phyloP scores from a whole-genome alignment of 225 moss, liverwort and hornwort species.

The Physcomitrium patens region DNA sequence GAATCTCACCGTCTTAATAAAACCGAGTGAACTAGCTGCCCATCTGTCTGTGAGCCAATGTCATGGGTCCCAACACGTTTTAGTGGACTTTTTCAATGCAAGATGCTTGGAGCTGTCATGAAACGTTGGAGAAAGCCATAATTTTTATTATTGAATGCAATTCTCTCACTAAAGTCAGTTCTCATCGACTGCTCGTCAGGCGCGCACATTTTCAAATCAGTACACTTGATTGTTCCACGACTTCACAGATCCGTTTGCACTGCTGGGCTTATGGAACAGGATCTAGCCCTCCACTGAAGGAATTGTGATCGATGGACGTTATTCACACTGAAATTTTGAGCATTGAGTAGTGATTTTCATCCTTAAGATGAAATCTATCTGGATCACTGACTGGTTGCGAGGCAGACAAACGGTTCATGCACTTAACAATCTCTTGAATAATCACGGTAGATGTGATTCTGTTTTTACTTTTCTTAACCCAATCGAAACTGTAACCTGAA shows the following conservation, averaged over 20 bases:
- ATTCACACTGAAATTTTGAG: slow-evolving; percentile 13
- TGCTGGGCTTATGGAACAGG: background rate
- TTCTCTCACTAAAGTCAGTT: background rate
- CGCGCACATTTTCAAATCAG: slow-evolving; percentile 7
- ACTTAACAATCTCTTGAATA: background rate
- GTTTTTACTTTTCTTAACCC: background rate
- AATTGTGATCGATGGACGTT: slow-evolving; percentile 3
- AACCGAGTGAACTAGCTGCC: background rate
- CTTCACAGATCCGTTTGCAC: background rate
- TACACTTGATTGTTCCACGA: background rate
- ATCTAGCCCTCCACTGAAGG: background rate
- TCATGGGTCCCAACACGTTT: background rate
- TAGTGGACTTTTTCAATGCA: background rate
- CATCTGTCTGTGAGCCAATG: background rate
- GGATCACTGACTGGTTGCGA: slow-evolving; percentile 5
- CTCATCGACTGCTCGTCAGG: background rate
- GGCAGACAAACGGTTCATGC: slow-evolving; percentile 20
- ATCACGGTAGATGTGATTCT: background rate
- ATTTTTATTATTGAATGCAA: background rate
- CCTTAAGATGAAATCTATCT: background rate
- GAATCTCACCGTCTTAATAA: background rate
- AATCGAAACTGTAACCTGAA: background rate
- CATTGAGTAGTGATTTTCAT: slow-evolving; percentile 6
- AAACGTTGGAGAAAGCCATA: background rate
- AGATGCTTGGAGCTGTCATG: slow-evolving; percentile 2